Conservation (phyloP, 1,284 basidiomycete species). For the Laetiporus sulphureus region DNA sequence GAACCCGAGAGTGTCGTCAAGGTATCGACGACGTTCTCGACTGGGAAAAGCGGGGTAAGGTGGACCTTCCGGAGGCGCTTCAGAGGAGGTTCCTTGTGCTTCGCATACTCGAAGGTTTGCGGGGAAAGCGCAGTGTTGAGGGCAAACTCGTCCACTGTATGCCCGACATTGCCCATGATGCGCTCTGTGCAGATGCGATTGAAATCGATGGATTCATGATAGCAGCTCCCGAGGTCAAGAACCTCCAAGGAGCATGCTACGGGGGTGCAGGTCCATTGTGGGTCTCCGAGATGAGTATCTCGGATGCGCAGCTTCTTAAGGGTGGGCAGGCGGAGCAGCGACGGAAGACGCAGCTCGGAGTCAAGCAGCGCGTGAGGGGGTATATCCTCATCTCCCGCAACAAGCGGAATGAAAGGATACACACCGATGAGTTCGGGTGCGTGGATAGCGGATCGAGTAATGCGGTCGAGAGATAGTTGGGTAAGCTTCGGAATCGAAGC, state of each 20-base stretch:
- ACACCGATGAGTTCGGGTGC: slow-evolving; percentile 47
- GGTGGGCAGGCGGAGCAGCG: slow-evolving; percentile 53
- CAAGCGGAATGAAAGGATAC: slow-evolving; percentile 52
- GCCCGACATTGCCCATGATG: slow-evolving; percentile 51
- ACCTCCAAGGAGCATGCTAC: slow-evolving; percentile 46
- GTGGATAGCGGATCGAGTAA: slow-evolving; percentile 58
- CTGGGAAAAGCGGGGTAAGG: slow-evolving; percentile 55
- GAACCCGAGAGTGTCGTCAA: slow-evolving; percentile 53
- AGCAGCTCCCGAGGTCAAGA: slow-evolving; percentile 55
- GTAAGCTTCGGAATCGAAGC: slow-evolving; percentile 49
- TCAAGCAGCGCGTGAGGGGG: slow-evolving; percentile 51
- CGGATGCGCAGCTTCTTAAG: slow-evolving; percentile 56
- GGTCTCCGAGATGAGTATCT: slow-evolving; percentile 66
- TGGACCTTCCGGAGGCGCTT: slow-evolving; percentile 46
- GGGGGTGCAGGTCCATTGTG: slow-evolving; percentile 42
- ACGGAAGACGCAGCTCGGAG: slow-evolving; percentile 52
- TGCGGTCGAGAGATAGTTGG: slow-evolving; percentile 51
- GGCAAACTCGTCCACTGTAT: slow-evolving; percentile 45
- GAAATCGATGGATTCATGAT: slow-evolving; percentile 43
- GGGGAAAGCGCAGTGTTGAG: slow-evolving; percentile 44
- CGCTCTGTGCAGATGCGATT: slow-evolving; percentile 50
- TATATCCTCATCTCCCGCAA: slow-evolving; percentile 50
- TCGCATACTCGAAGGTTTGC: slow-evolving; percentile 33
- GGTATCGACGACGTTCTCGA: slow-evolving; percentile 52
- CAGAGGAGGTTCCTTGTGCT: slow-evolving; percentile 41